These are phyloP conservation scores for Dacryopinax primogenitus DNA, from an alignment of 768 basidiomycete genomes.

Conservation along the genomic window DNA sequence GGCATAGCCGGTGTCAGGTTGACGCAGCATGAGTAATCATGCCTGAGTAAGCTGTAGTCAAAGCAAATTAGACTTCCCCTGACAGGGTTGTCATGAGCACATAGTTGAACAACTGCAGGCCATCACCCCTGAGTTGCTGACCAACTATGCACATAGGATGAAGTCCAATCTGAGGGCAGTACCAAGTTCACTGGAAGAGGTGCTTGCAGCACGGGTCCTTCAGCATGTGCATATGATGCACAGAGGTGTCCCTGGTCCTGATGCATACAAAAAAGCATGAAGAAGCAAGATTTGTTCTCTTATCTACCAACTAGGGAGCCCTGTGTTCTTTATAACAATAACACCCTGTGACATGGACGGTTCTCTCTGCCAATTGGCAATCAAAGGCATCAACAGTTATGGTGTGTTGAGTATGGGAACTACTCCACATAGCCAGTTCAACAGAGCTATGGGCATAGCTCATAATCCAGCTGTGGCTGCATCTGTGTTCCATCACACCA, in stretches of 20 bases:
- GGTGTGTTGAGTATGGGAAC: background rate
- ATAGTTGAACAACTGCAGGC: no score
- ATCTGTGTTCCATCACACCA: slow-evolving; percentile 12
- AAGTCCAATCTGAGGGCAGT: slow-evolving; percentile 9
- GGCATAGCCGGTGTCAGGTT: no score
- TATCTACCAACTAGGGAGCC: slow-evolving; percentile 13
- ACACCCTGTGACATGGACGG: slow-evolving; percentile 18
- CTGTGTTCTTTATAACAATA: slow-evolving; percentile 18
- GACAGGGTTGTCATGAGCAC: no score
- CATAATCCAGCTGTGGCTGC: slow-evolving; percentile 13
- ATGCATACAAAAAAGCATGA: slow-evolving; percentile 10
- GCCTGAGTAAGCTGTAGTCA: no score
- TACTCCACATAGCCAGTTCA: background rate
- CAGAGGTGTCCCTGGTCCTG: slow-evolving; percentile 16
- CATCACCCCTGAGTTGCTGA: background rate
- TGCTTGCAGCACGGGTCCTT: slow-evolving; percentile 12
- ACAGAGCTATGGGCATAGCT: slow-evolving; percentile 11
- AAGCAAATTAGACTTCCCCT: no score
- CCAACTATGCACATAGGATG: slow-evolving; percentile 1
- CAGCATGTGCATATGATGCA: background rate
- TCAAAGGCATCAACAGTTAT: slow-evolving; percentile 13
- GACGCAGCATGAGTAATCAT: no score
- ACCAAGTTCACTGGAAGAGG: slow-evolving; percentile 10
- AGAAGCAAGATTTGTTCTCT: slow-evolving; percentile 17
- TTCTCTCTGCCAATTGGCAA: slow-evolving; percentile 15